Conservation (phyloP, 345 rosid genomes). For the Camelina sativa region DNA sequence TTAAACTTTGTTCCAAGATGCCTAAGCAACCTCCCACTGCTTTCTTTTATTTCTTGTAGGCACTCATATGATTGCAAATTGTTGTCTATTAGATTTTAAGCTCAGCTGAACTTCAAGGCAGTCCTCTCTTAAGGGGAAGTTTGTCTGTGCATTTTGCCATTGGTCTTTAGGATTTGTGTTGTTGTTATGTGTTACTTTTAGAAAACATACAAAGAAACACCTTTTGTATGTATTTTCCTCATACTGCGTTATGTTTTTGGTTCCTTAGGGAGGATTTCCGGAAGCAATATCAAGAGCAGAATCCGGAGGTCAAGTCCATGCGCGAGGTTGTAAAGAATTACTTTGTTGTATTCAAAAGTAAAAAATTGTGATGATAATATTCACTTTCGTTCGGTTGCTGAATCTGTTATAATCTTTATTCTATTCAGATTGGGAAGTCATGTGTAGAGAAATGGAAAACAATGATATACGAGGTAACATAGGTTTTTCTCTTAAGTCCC, state of each 20-base stretch:
- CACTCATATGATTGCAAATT: not conserved
- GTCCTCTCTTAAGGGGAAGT: not conserved
- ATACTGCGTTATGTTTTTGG: constrained; percentile 16
- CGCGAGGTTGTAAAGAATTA: constrained; percentile 60
- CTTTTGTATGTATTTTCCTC: constrained; percentile 1
- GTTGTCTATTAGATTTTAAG: not conserved
- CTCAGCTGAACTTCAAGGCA: not conserved
- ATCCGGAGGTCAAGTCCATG: constrained; percentile 89
- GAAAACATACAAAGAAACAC: not conserved
- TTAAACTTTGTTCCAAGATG: constrained; percentile 54
- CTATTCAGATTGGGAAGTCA: constrained; percentile 83
- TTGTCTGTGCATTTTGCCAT: not conserved
- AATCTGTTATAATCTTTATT: constrained; percentile 2
- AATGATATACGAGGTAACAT: constrained; percentile 76
- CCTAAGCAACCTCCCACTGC: constrained; percentile 97
- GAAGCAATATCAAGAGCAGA: constrained; percentile 83
- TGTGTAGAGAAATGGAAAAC: constrained; percentile 97
- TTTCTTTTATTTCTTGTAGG: constrained; percentile 86
- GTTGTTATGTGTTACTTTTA: constrained; percentile 3
- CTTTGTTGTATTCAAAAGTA: not conserved
- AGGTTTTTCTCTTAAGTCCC: not conserved
- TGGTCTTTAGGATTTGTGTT: constrained; percentile 6
- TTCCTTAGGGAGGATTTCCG: constrained; percentile 81
- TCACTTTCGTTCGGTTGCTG: constrained; percentile 14
- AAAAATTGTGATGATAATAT: not conserved